Percentiles rank a stretch among this genome's conserved stretches.
Evolutionary conservation across 352 stramenopile genomes (phyloP).

Genomic region (Phytophthora litchii): DNA sequence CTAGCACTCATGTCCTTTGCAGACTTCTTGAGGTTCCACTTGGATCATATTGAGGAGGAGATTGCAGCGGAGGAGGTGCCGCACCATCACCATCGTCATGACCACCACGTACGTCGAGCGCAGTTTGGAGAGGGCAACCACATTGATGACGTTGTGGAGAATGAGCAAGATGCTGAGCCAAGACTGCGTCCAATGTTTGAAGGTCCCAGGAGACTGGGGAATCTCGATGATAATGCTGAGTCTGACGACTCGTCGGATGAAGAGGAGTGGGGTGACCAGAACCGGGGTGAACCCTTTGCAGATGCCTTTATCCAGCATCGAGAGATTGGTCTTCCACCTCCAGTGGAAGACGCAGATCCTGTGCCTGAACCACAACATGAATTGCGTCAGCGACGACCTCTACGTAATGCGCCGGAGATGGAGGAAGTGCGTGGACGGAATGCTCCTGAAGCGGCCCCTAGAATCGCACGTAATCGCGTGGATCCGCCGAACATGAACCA

Average conservation of each 20-base stretch:
- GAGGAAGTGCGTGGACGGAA: constrained; percentile 23
- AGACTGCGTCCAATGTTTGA: constrained; percentile 43
- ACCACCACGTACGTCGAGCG: constrained; percentile 19
- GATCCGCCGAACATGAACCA: constrained; percentile 57
- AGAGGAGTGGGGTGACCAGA: constrained; percentile 42
- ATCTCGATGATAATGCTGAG: constrained; percentile 47
- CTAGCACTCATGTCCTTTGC: constrained; percentile 95
- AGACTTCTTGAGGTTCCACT: constrained; percentile 92
- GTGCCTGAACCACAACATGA: constrained; percentile 38
- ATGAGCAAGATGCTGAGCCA: constrained; percentile 34
- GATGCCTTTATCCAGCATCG: constrained; percentile 53
- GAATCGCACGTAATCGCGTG: constrained; percentile 40
- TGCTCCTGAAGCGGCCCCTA: constrained; percentile 26
- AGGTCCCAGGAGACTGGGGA: constrained; percentile 38
- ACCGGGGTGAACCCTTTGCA: constrained; percentile 42
- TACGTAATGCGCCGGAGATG: constrained; percentile 19
- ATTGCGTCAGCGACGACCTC: constrained; percentile 45
- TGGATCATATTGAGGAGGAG: constrained; percentile 85
- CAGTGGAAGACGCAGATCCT: constrained; percentile 26
- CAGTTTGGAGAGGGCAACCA: constrained; percentile 32
- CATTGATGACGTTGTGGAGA: constrained; percentile 17
- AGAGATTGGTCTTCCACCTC: constrained; percentile 31
- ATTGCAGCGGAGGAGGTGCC: constrained; percentile 42
- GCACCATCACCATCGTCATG: constrained; percentile 31
- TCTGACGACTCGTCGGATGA: constrained; percentile 61